Evolutionary conservation across 108 stramenopile species (phyloP).

Genomic region (Skeletonema potamos): DNA sequence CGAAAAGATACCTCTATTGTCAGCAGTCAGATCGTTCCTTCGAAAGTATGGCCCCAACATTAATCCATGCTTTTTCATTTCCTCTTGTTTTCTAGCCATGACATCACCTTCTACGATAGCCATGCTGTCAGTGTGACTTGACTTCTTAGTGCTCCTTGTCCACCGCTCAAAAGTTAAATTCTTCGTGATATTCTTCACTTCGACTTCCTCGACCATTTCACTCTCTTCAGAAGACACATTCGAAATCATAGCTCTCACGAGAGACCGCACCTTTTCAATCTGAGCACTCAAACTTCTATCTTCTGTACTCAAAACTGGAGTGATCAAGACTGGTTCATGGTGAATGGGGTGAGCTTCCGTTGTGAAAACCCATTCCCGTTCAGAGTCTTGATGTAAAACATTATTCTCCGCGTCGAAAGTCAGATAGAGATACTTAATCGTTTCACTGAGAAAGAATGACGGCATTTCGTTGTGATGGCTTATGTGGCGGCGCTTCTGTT

Average conservation of each 20-base stretch:
- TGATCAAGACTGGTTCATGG: conserved; percentile 21
- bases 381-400: conserved; percentile 62
- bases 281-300: conserved; percentile 3
- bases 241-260: conserved; percentile 8
- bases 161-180: conserved; percentile 18
- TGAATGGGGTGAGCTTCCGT: conserved; percentile 97
- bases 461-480: conserved; percentile 91
- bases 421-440: conserved; percentile 95
- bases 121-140: not conserved
- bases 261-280: conserved; percentile 15
- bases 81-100: conserved; percentile 6
- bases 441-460: conserved; percentile 94
- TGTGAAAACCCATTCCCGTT: conserved; percentile 88
- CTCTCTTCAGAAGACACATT: not conserved
- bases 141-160: conserved; percentile 1
- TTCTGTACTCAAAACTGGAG: not conserved
- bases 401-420: conserved; percentile 87
- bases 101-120: conserved; percentile 3
- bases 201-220: not conserved
- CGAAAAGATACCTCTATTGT: conserved; percentile 14
- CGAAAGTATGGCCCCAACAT: conserved; percentile 13
- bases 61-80: not conserved
- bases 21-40: conserved; percentile 12
- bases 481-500: conserved; percentile 17
- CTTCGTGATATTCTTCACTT: not conserved